A percentile compares a stretch with the other conserved stretches of the same genome.
These are phyloP conservation scores for Phytophthora fragariae DNA, from an alignment of 352 stramenopile species.

Conservation along the genomic window DNA sequence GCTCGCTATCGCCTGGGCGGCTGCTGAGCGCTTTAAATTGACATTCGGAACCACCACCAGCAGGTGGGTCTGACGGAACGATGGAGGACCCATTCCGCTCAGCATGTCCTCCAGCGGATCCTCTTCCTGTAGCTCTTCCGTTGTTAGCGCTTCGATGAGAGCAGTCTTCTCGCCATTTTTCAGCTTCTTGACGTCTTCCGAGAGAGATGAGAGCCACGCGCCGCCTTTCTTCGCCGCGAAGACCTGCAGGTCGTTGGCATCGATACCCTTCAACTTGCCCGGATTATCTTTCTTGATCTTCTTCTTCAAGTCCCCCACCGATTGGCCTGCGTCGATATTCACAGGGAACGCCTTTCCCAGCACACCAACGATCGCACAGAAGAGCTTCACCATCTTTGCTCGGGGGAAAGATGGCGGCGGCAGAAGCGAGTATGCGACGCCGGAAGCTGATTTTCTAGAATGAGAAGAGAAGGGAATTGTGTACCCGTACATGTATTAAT, in stretches of 20 bases:
- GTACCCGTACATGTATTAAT: too few relatives aligned
- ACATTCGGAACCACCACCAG: not conserved
- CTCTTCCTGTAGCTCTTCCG: not conserved
- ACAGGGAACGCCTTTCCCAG: too few relatives aligned
- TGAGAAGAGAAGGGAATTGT: too few relatives aligned
- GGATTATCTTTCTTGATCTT: conserved; percentile 3
- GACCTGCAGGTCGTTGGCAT: not conserved
- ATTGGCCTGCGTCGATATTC: too few relatives aligned
- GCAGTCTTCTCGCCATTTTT: conserved; percentile 2
- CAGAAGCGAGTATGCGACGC: too few relatives aligned
- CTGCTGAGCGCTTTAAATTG: not conserved
- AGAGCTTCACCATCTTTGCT: too few relatives aligned
- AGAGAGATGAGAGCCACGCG: not conserved
- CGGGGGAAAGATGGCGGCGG: too few relatives aligned
- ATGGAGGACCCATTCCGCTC: not conserved
- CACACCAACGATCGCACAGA: too few relatives aligned
- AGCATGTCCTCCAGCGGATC: not conserved
- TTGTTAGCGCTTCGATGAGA: not conserved
- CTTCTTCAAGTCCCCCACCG: not conserved
- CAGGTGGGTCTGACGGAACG: not conserved
- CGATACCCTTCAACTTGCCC: not conserved
- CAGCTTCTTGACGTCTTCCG: conserved; percentile 7
- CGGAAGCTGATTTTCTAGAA: too few relatives aligned
- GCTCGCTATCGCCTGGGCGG: too few relatives aligned
- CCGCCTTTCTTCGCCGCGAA: conserved; percentile 1